Conservation (phyloP, 495 filamentous ascomycete species). For the Bathelium albidoporum region DNA sequence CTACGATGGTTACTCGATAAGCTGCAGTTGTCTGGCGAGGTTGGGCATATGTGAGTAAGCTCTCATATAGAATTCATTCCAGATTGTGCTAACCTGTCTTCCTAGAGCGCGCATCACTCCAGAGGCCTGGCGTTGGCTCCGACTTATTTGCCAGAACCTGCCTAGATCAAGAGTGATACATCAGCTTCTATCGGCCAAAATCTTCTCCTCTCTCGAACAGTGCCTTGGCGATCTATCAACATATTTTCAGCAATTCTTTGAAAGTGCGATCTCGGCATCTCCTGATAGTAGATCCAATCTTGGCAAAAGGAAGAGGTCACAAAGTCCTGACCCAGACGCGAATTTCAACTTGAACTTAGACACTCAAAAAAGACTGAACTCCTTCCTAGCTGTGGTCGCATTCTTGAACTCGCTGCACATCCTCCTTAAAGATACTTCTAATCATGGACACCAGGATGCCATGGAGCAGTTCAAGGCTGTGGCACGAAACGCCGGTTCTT, state of each 20-base stretch:
- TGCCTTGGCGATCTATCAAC: background rate
- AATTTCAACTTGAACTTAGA: background rate
- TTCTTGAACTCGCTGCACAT: slow-evolving; percentile 20
- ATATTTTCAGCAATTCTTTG: background rate
- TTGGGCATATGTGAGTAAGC: slow-evolving; percentile 4
- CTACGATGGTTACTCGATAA: slow-evolving; percentile 58
- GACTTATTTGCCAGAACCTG: background rate
- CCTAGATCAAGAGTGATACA: slow-evolving; percentile 8
- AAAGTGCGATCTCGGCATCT: background rate
- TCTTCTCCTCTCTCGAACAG: background rate
- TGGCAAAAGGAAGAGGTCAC: background rate
- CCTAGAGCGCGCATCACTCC: background rate
- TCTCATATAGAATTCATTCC: background rate
- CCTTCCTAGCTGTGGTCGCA: background rate
- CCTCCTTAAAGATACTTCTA: slow-evolving; percentile 3
- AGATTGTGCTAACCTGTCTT: background rate
- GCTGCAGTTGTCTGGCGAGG: slow-evolving; percentile 32
- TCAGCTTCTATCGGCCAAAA: slow-evolving; percentile 7
- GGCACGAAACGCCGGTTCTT: background rate
- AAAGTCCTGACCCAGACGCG: background rate
- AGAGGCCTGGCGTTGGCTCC: background rate
- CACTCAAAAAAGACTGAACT: background rate
- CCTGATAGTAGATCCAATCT: background rate
- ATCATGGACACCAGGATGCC: background rate
- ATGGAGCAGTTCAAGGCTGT: background rate